Conservation (phyloP, 73 alveolate species). For the Stentor roeselii region DNA sequence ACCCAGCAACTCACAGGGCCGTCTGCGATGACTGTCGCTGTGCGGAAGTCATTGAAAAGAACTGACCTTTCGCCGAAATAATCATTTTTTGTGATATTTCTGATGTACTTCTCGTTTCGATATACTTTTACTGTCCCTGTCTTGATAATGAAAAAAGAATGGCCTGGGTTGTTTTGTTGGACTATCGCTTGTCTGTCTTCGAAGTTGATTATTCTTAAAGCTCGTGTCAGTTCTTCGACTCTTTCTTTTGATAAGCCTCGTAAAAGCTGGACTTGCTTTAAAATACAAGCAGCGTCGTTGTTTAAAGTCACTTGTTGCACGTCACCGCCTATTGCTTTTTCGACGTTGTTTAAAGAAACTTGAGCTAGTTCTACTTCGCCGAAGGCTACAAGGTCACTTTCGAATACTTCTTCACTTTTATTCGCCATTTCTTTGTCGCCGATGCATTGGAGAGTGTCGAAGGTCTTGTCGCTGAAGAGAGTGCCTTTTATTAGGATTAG, state of each 20-base stretch:
- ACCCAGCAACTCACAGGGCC: slow-evolving; percentile 31
- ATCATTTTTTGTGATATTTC: background rate
- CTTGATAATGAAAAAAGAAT: background rate
- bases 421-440: background rate
- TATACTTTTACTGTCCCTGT: slow-evolving; percentile 16
- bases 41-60: slow-evolving; percentile 13
- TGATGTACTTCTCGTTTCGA: background rate
- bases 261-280: slow-evolving; percentile 22
- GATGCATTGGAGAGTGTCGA: background rate
- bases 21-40: slow-evolving; percentile 29
- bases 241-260: slow-evolving; percentile 12
- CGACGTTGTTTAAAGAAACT: background rate
- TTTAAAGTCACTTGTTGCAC: background rate
- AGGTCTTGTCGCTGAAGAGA: background rate
- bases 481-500: background rate
- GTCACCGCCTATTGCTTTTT: slow-evolving; percentile 19
- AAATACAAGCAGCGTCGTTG: slow-evolving; percentile 19
- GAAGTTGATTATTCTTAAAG: slow-evolving; percentile 7
- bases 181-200: slow-evolving; percentile 12
- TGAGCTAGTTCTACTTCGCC: slow-evolving; percentile 19
- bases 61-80: slow-evolving; percentile 26
- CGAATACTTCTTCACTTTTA: background rate
- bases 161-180: background rate
- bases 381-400: background rate
- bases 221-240: background rate